Base-by-base conservation (phyloP, 176 grass and related monocot genomes). In the Avena insularis region DNA sequence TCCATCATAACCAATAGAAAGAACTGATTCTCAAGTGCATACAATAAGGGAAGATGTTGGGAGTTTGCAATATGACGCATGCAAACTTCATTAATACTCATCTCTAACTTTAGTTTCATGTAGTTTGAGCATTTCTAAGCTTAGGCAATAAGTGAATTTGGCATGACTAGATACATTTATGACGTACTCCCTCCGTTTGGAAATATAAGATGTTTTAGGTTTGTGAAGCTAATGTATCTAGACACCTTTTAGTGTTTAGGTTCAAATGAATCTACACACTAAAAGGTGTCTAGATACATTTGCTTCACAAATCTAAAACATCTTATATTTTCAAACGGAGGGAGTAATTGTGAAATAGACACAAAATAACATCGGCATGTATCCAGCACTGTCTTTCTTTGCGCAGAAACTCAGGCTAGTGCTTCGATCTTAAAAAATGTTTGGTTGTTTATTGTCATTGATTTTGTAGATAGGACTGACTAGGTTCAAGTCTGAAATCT, bases 1-100 rank as follows among this genome's bases (percentile, higher is more conserved):
- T 74, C 50, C 51, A 85, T 88, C 60, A 82, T 50, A 68, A 88
- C 14, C 33, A 72, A 89, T 35, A 86, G 38, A 87, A 80, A 83
- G 8, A 61, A 12, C 11, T 70, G 48, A 72, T 45, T 78, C 31
- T 45, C 15, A 61, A 80, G 62, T 57, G 47, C 55, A 80, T 51
- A 78, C 20, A 68, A 2, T 47, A 73, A 19, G 48, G 16, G 51
- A 70, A 46, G 48, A 61, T 83, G 82, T 73, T 71, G 40, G 74
- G 63, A 62, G 17, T 54, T 76, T 9, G 8, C 73, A 46, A 33
- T 31, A 90, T 29, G 6, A 40, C 14, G 10, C 19, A 48, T 58
- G 23, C 48, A 75, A 49, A 84, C 4, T 38, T 46, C 8, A 81
- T 10, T 0, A 15, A 58, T 8, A 57, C 36, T 17, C 12, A 36